A percentile compares a stretch with the other conserved stretches of the same genome.
These are phyloP conservation scores for Vinca major DNA, from an alignment of 305 asterid genomes.

Conservation along the genomic window DNA sequence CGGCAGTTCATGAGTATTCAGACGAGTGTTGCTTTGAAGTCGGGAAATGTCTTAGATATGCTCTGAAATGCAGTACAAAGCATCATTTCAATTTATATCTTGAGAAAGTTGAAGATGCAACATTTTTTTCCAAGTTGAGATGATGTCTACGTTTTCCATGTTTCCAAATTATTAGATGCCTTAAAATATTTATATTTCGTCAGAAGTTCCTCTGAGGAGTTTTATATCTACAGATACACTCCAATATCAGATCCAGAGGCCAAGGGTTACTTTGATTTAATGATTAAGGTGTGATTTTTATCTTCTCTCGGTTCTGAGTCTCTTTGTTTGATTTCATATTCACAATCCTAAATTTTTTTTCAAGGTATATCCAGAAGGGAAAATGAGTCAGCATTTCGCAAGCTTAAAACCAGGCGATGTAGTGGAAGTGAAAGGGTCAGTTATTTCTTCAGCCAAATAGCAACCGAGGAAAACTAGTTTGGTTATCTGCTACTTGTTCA, in stretches of 20 bases:
- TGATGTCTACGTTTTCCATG: background rate
- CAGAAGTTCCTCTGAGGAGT: slow-evolving; percentile 23
- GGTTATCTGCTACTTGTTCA: background rate
- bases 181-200: background rate
- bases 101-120: background rate
- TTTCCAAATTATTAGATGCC: background rate
- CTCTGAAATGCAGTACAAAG: background rate
- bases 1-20: background rate
- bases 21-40: background rate
- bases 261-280: slow-evolving; percentile 75
- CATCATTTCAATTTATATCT: background rate
- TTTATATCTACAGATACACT: slow-evolving; percentile 64
- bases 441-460: slow-evolving; percentile 10
- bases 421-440: slow-evolving; percentile 88
- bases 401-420: slow-evolving; percentile 84
- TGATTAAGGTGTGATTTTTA: slow-evolving; percentile 59
- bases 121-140: background rate
- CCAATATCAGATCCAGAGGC: slow-evolving; percentile 87
- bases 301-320: slow-evolving; percentile 1
- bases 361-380: slow-evolving; percentile 93
- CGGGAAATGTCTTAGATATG: background rate
- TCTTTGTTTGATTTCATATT: slow-evolving; percentile 6
- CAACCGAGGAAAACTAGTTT: background rate
- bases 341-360: slow-evolving; percentile 17
- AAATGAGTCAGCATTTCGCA: slow-evolving; percentile 96